Evolutionary conservation across 2,329 filamentous ascomycete species (phyloP).

Genomic region (Berkeleyomyces rouxiae): DNA sequence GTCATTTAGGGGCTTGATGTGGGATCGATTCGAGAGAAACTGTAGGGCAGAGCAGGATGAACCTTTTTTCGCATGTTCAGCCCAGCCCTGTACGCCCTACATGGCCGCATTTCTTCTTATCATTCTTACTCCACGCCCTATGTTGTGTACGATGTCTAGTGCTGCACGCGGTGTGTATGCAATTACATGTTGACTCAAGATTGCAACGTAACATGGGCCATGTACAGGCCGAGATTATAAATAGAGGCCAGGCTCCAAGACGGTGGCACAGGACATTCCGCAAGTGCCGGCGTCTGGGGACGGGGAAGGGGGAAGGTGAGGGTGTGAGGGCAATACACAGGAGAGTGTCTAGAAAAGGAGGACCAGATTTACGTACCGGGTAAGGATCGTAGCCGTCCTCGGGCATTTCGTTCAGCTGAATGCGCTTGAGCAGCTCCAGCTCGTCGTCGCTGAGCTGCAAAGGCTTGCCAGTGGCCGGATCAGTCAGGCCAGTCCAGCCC

Average conservation of each 20-base stretch:
- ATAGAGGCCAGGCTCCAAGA: too few relatives aligned
- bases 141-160: neutral
- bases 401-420: constrained; percentile 77
- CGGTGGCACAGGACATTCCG: too few relatives aligned
- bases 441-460: constrained; percentile 76
- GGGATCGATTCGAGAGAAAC: neutral
- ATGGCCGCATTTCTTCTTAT: neutral
- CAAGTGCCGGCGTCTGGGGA: neutral
- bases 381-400: constrained; percentile 87
- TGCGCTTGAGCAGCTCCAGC: constrained; percentile 68
- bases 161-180: neutral
- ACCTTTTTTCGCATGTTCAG: neutral
- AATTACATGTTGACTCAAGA: neutral
- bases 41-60: neutral
- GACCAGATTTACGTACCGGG: constrained; percentile 37
- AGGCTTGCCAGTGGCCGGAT: constrained; percentile 85
- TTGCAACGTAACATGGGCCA: neutral
- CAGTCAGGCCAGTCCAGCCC: constrained; percentile 91
- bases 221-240: neutral
- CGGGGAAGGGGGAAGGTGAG: neutral
- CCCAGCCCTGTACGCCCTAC: neutral
- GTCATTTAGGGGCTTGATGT: neutral
- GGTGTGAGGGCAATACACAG: neutral
- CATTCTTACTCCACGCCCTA: neutral
- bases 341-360: neutral